Percentiles rank a stretch among this genome's conserved stretches.
phyloP scores from a whole-genome alignment of 371 early-diverging fungal genomes.

The Capillidium rhysosporum region DNA sequence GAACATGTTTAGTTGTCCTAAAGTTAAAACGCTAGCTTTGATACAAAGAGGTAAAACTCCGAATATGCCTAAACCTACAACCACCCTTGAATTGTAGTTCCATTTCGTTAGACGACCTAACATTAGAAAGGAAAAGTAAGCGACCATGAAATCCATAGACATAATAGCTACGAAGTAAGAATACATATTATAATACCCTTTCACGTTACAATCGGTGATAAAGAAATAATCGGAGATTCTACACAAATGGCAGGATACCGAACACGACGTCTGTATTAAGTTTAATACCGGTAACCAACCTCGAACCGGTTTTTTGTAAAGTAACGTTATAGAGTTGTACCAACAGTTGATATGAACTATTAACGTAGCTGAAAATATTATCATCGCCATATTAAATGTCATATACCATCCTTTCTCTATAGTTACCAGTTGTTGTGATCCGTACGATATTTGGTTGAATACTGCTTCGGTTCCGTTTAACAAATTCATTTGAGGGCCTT shows the following conservation, averaged over 20 bases:
- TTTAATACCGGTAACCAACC: neutral
- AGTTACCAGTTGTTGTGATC: neutral
- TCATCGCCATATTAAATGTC: slow-evolving; percentile 4
- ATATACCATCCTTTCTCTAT: neutral
- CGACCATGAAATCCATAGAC: neutral
- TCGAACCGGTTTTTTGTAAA: neutral
- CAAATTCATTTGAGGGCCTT: no score
- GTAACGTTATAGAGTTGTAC: neutral
- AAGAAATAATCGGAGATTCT: slow-evolving; percentile 1
- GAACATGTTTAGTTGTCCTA: neutral
- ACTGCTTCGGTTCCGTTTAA: no score
- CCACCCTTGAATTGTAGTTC: neutral
- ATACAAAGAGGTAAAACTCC: neutral
- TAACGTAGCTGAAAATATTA: slow-evolving; percentile 1
- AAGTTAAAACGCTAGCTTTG: neutral
- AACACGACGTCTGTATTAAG: neutral
- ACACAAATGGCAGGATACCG: slow-evolving; percentile 2
- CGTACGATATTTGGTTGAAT: no score
- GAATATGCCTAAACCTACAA: neutral
- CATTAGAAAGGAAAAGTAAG: neutral
- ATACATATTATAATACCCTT: neutral
- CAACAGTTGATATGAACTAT: slow-evolving; percentile 1
- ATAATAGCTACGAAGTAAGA: neutral
- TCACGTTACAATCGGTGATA: neutral
- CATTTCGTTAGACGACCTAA: no score